Evolutionary conservation across 495 filamentous ascomycete genomes (phyloP).

Genomic region (Annulohypoxylon moriforme): DNA sequence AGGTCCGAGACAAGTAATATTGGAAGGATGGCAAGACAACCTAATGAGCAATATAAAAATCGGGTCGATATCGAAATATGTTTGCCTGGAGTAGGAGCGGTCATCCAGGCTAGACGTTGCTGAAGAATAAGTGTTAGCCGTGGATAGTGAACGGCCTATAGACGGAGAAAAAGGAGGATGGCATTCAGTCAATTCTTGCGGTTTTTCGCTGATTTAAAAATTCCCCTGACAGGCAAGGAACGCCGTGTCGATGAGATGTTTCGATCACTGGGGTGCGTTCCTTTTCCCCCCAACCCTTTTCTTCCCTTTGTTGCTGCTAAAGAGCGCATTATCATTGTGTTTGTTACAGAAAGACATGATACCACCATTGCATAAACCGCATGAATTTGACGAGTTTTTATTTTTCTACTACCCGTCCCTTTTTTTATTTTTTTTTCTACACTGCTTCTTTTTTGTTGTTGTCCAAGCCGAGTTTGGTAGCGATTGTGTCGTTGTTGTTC

Average conservation of each 20-base stretch:
- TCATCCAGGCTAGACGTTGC: conserved; percentile 7
- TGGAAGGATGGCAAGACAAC: conserved; percentile 44
- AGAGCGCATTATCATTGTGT: conserved; percentile 44
- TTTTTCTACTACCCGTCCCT: not conserved
- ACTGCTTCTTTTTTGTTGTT: not conserved
- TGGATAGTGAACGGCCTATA: conserved; percentile 1
- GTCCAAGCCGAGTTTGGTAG: conserved; percentile 7
- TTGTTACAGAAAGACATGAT: conserved; percentile 55
- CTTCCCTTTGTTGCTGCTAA: conserved; percentile 40
- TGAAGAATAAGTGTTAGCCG: not conserved
- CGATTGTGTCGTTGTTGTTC: not conserved
- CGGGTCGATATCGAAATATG: conserved; percentile 38
- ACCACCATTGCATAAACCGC: conserved; percentile 56
- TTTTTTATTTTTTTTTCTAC: not conserved
- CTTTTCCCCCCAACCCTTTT: not conserved
- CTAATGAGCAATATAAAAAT: conserved; percentile 48
- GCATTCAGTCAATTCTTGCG: not conserved
- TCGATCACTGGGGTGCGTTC: conserved; percentile 16
- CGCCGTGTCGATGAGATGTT: not conserved
- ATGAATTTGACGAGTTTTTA: conserved; percentile 45
- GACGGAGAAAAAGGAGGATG: not conserved
- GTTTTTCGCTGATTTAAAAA: conserved; percentile 3
- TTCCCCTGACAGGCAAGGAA: not conserved
- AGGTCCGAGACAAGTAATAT: conserved; percentile 32
- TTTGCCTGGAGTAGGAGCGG: conserved; percentile 49